Conservation (phyloP, 23 red algal genomes). For the Gracilaria domingensis region DNA sequence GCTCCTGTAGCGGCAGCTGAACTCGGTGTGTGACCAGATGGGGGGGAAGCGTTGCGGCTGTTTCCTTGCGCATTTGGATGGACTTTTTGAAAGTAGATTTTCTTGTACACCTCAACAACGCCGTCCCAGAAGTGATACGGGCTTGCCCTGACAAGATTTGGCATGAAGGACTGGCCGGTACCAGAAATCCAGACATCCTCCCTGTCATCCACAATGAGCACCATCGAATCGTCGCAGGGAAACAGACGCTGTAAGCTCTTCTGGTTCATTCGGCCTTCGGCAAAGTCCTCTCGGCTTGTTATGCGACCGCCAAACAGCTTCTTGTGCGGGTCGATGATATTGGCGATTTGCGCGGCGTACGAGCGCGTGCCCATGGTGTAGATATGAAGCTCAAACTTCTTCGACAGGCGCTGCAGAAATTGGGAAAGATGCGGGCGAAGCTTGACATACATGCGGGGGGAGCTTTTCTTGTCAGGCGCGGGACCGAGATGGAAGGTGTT, state of each 20-base stretch:
- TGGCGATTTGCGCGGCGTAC: slow-evolving; percentile 90
- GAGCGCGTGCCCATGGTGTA: slow-evolving; percentile 98
- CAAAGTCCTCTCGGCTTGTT: slow-evolving; percentile 95
- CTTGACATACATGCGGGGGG: slow-evolving; percentile 79
- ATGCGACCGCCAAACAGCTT: slow-evolving; percentile 92
- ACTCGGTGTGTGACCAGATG: background rate
- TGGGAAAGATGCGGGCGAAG: slow-evolving; percentile 82
- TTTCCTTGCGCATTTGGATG: background rate
- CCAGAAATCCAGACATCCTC: slow-evolving; percentile 95
- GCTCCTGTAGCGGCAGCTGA: background rate
- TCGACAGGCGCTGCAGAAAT: slow-evolving; percentile 69
- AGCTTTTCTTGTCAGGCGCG: background rate
- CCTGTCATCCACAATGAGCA: slow-evolving; percentile 97
- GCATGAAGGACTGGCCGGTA: slow-evolving; percentile 62
- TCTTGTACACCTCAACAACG: slow-evolving; percentile 77
- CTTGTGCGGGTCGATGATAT: slow-evolving; percentile 83
- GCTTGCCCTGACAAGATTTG: slow-evolving; percentile 88
- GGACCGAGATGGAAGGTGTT: slow-evolving; percentile 38
- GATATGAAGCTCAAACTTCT: slow-evolving; percentile 95
- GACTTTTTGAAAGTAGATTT: background rate
- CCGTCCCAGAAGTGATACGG: slow-evolving; percentile 95
- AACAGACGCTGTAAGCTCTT: slow-evolving; percentile 95
- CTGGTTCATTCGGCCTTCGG: slow-evolving; percentile 88
- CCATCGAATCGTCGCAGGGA: slow-evolving; percentile 99
- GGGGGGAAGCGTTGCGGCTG: background rate